Base-by-base conservation (phyloP, 2,329 filamentous ascomycete genomes). In the Apiospora malaysiana region DNA sequence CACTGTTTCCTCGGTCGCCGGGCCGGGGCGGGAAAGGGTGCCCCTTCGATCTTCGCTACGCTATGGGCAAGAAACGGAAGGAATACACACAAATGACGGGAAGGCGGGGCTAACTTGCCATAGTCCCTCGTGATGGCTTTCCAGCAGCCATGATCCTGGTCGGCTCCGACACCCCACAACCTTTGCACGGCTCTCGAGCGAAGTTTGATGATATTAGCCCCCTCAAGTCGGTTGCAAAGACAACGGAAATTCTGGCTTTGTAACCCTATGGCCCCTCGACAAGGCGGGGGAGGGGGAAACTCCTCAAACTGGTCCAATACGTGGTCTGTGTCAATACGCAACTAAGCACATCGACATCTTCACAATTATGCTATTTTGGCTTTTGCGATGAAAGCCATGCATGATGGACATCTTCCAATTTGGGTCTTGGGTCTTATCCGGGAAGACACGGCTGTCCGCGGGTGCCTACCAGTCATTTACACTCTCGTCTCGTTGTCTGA, bases 201-300 rank as follows among this genome's bases (percentile, higher is more conserved):
- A 63, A 63, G 32, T 40, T 32, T 63, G 56, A 21, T 40, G 18
- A 40, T 18, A 14, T 63, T 63, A 63, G 32, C 56, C 56, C 56
- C 56, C 56, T 40, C 56, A 32, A 63, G 56, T 63, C 56, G 56
- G 56, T 40, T 63, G 56, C 56, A 63, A 63, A 37, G 32, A 63
- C 56, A 23, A 18, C 56, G 56, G 56, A 27, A 40, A 40, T 63
- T 8, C 12, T 40, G 56, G 18, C 32, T 37, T 40, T 21, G 27
- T 63, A 63, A 32, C 56, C 56, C 56, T 63, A 40, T 40, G 32
- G 32, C 18, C 56, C 32, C 3, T 8, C 18, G 5, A 21, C 32
- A n/a, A n/a, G n/a, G n/a, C n/a, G n/a, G n/a, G n/a, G n/a, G n/a
- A n/a, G 4, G 56, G 18, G 23, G 32, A 40, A 63, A 18, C 32